A percentile compares a stretch with the other conserved stretches of the same genome.
phyloP scores from a whole-genome alignment of 1,284 basidiomycete genomes.

The Ganoderma boninense region DNA sequence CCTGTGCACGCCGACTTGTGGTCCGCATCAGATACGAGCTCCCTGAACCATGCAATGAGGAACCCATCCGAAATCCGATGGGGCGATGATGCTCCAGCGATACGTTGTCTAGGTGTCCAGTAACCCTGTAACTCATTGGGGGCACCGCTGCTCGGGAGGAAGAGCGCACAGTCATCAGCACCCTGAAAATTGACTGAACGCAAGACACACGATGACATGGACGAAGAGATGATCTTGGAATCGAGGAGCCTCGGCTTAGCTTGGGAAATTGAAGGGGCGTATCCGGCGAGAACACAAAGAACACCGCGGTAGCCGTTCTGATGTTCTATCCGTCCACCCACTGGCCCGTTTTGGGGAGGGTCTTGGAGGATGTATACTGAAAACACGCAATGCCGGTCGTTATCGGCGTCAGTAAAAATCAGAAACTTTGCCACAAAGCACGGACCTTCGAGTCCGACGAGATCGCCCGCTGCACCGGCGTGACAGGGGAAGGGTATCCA shows the following conservation, averaged over 20 bases:
- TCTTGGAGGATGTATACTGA: neutral
- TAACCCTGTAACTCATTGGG: neutral
- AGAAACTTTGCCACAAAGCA: neutral
- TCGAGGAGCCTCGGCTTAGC: neutral
- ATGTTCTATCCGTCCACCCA: neutral
- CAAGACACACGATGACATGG: neutral
- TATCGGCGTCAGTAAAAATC: neutral
- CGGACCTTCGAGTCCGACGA: neutral
- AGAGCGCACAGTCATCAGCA: neutral
- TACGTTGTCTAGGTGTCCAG: neutral
- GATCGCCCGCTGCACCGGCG: neutral
- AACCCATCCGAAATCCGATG: neutral
- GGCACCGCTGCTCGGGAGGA: neutral
- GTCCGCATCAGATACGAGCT: neutral
- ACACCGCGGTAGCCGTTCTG: neutral
- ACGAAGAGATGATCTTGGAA: neutral
- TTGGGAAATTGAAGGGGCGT: neutral
- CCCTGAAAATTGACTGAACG: conserved; percentile 1
- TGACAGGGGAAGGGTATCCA: neutral
- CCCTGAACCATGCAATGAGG: neutral
- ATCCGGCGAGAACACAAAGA: neutral
- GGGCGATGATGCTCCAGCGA: neutral
- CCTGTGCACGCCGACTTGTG: neutral
- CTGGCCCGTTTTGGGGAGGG: neutral
- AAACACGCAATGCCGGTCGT: neutral